These are phyloP conservation scores for Penicillium concentricum DNA, from an alignment of 2,329 filamentous ascomycete species.

Conservation along the genomic window DNA sequence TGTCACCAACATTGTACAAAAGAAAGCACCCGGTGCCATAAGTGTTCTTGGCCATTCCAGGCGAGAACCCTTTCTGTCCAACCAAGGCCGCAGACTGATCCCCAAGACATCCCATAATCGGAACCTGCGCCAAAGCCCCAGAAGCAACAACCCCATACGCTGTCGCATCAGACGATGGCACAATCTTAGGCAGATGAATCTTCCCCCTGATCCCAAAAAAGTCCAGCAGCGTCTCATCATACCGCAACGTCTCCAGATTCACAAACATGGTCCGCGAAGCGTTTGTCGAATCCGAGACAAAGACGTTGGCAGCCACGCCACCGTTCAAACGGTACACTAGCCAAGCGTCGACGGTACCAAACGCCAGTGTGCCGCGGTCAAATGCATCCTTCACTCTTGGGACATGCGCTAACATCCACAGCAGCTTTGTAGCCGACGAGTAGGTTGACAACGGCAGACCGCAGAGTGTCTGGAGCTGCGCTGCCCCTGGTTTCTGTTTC, in stretches of 20 bases:
- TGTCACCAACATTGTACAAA: slow-evolving; percentile 80
- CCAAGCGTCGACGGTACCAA: slow-evolving; percentile 88
- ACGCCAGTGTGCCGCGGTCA: slow-evolving; percentile 70
- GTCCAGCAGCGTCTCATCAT: slow-evolving; percentile 71
- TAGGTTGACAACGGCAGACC: slow-evolving; percentile 85
- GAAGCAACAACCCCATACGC: slow-evolving; percentile 66
- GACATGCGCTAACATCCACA: slow-evolving; percentile 78
- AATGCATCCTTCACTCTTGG: slow-evolving; percentile 69
- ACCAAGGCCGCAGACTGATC: slow-evolving; percentile 85
- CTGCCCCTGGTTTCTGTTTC: slow-evolving; percentile 64
- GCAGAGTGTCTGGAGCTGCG: slow-evolving; percentile 66
- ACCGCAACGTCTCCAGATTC: slow-evolving; percentile 74
- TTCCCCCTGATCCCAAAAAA: slow-evolving; percentile 79
- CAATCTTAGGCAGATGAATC: slow-evolving; percentile 73
- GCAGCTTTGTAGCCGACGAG: slow-evolving; percentile 77
- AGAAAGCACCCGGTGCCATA: slow-evolving; percentile 89
- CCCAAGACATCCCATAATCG: slow-evolving; percentile 76
- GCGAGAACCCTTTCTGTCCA: slow-evolving; percentile 78
- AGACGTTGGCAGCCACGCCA: slow-evolving; percentile 63
- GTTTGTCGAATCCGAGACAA: slow-evolving; percentile 84
- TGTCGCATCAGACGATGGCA: slow-evolving; percentile 71
- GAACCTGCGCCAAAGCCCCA: slow-evolving; percentile 65
- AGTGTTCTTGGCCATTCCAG: slow-evolving; percentile 84
- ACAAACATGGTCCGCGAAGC: slow-evolving; percentile 92
- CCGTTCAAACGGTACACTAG: slow-evolving; percentile 78